These are phyloP conservation scores for Cladophialophora carrionii DNA, from an alignment of 2,329 filamentous ascomycete species.

Conservation along the genomic window DNA sequence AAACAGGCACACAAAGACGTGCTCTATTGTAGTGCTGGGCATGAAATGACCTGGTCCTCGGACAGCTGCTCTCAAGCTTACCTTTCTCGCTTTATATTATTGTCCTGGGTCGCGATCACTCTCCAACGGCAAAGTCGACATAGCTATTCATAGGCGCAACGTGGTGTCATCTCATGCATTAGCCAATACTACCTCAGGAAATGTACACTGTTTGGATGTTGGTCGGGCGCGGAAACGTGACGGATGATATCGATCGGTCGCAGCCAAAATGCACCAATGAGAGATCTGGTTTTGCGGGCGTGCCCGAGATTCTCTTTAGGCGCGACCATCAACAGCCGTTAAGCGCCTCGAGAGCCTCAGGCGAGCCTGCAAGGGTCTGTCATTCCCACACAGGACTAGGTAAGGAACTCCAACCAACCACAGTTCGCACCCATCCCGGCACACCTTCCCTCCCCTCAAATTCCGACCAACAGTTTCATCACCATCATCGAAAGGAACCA, in stretches of 20 bases:
- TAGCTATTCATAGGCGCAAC: slow-evolving; percentile 4
- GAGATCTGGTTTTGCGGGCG: neutral
- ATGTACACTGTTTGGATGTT: neutral
- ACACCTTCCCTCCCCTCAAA: neutral
- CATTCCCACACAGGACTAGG: neutral
- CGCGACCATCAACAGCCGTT: neutral
- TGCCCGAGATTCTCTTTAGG: neutral
- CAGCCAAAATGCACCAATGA: neutral
- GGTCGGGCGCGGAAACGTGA: neutral
- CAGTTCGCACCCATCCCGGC: neutral
- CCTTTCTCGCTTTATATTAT: neutral
- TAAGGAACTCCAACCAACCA: neutral
- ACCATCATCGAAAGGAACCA: neutral
- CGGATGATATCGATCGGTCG: neutral
- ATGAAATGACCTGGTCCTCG: neutral
- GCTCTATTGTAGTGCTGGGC: neutral
- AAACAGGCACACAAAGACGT: neutral
- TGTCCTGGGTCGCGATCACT: neutral
- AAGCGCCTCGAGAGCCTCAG: too few relatives aligned
- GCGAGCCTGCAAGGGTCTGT: neutral
- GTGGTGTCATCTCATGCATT: slow-evolving; percentile 8
- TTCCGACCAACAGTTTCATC: slow-evolving; percentile 1
- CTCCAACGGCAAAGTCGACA: neutral
- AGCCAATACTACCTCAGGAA: slow-evolving; percentile 14
- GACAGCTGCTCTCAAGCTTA: neutral